These are phyloP conservation scores for Pleurotus sapidus DNA, from an alignment of 768 basidiomycete genomes.

Conservation along the genomic window DNA sequence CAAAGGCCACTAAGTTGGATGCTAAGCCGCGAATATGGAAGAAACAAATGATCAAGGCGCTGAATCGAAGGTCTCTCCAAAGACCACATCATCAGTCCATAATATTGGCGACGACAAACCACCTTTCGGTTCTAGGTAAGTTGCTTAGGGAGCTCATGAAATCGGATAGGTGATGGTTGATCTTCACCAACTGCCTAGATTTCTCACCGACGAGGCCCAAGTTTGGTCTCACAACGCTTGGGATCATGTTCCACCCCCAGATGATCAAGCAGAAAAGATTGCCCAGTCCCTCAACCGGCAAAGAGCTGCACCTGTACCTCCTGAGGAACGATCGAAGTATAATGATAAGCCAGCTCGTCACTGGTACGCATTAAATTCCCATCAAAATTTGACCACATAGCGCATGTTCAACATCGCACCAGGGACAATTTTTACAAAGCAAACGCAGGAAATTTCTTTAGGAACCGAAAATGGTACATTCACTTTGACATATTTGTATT, in stretches of 20 bases:
- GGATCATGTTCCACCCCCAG: slow-evolving; percentile 86
- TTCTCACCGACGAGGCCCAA: slow-evolving; percentile 64
- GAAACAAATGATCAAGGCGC: no score
- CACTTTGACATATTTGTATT: neutral
- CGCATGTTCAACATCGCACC: slow-evolving; percentile 13
- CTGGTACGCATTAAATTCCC: slow-evolving; percentile 44
- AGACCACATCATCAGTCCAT: slow-evolving; percentile 64
- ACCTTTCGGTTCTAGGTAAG: slow-evolving; percentile 69
- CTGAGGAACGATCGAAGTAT: slow-evolving; percentile 66
- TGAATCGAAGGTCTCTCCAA: slow-evolving; percentile 12
- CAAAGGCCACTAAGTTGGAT: no score
- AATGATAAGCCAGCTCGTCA: slow-evolving; percentile 71
- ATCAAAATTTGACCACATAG: no score
- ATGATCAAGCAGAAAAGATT: slow-evolving; percentile 77
- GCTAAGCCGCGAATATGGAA: no score
- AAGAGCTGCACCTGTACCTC: slow-evolving; percentile 66
- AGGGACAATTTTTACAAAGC: slow-evolving; percentile 95
- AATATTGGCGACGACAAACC: slow-evolving; percentile 53
- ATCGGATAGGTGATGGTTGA: slow-evolving; percentile 3
- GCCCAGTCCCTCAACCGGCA: slow-evolving; percentile 69
- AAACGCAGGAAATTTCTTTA: slow-evolving; percentile 88
- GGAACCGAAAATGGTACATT: slow-evolving; percentile 82
- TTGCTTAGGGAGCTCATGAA: neutral
- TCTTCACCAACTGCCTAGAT: slow-evolving; percentile 36
- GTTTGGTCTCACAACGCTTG: slow-evolving; percentile 89